Evolutionary conservation across 1,284 basidiomycete species (phyloP).

Genomic region (Exsudoporus floridanus): DNA sequence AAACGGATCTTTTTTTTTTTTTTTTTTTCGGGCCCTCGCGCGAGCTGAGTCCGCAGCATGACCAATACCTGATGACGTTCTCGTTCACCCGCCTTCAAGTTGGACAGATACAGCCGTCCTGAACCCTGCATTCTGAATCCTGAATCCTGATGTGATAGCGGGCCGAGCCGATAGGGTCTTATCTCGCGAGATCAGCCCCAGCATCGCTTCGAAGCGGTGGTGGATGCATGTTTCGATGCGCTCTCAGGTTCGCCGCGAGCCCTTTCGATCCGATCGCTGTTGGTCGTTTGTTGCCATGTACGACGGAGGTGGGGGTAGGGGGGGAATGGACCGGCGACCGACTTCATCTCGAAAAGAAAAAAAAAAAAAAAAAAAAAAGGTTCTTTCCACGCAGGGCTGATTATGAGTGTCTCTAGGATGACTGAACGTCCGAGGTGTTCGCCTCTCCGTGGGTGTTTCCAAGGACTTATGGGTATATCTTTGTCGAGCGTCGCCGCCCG

Average conservation of each 20-base stretch:
- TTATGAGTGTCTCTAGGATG: not conserved
- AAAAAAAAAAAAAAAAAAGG: too few species aligned
- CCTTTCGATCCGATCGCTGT: not conserved
- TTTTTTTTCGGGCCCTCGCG: not conserved
- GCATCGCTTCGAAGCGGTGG: not conserved
- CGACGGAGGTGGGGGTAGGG: not conserved
- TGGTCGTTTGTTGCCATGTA: not conserved
- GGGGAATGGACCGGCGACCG: not conserved
- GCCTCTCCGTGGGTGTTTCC: constrained; percentile 14
- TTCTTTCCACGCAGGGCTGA: not conserved
- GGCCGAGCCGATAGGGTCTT: not conserved
- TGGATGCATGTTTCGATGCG: not conserved
- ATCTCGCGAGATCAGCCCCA: not conserved
- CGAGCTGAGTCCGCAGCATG: not conserved
- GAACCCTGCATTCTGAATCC: not conserved
- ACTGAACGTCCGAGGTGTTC: constrained; percentile 15
- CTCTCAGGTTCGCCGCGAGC: not conserved
- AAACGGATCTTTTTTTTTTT: not conserved
- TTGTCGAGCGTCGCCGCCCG: too few species aligned
- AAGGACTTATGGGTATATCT: not conserved
- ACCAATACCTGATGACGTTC: not conserved
- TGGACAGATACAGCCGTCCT: not conserved
- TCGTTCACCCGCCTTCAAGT: not conserved
- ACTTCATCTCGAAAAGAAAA: too few species aligned
- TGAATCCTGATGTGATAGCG: not conserved